Conservation (phyloP, 345 rosid genomes). For the Lumnitzera racemosa region DNA sequence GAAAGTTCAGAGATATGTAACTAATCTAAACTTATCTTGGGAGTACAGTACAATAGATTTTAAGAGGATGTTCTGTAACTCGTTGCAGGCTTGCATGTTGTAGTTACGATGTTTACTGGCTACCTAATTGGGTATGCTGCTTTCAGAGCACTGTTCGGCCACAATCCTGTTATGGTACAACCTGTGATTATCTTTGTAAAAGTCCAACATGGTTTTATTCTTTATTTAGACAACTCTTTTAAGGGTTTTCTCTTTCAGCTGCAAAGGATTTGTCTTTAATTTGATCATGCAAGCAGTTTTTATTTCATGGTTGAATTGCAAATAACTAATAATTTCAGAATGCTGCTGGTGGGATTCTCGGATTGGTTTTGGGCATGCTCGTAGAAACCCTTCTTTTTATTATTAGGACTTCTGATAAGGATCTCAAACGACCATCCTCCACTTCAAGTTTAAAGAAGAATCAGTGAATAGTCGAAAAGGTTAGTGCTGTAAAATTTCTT, state of each 20-base stretch:
- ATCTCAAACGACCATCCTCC: slow-evolving; percentile 22
- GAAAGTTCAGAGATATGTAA: too few relatives aligned
- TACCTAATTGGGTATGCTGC: slow-evolving; percentile 74
- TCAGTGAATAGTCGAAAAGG: slow-evolving; percentile 29
- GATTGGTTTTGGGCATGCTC: slow-evolving; percentile 81
- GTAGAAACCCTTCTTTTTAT: slow-evolving; percentile 86
- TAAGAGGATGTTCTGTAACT: neutral
- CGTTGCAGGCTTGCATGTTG: slow-evolving; percentile 75
- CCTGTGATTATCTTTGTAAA: too few relatives aligned
- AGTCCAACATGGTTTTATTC: too few relatives aligned
- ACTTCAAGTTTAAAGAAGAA: slow-evolving; percentile 57
- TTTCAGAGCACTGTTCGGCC: slow-evolving; percentile 82
- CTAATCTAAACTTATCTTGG: too few relatives aligned
- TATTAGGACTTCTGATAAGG: slow-evolving; percentile 56
- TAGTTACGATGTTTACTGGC: slow-evolving; percentile 86
- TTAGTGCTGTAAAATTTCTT: neutral
- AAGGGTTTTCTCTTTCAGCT: too few relatives aligned
- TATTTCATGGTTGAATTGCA: neutral
- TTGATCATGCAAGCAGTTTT: neutral
- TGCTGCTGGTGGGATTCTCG: slow-evolving; percentile 95
- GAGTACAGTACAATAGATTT: too few relatives aligned
- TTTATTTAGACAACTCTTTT: too few relatives aligned
- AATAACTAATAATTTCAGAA: slow-evolving; percentile 33
- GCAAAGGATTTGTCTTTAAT: neutral
- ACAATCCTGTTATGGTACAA: slow-evolving; percentile 57